Base-by-base conservation (phyloP, 2,329 filamentous ascomycete species). In the Aureobasidium leucospermi region DNA sequence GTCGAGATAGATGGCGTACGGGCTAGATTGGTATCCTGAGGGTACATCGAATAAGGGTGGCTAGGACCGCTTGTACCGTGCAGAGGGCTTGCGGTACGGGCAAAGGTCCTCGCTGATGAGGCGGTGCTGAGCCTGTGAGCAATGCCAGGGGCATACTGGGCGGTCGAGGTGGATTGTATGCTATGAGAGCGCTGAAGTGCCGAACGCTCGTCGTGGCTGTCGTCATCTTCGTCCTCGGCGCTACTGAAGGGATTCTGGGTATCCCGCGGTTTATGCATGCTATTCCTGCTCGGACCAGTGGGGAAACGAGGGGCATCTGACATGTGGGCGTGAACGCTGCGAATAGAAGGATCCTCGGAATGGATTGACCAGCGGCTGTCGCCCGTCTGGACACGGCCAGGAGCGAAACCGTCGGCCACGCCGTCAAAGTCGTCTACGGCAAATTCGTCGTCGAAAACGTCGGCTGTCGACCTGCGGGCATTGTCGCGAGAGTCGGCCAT, bases 21-120 rank as follows among this genome's bases (percentile, higher is more conserved):
- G 67, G 65, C 75, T 69, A 75, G 68, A 39, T 66, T 73, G 58
- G 87, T 81, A 59, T 85, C 82, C 69, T 96, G 90, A 6, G 87
- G 84, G 71, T 95, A 95, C 84, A 93, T 87, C 65, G 83, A 84
- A 70, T 95, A 96, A 0, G 90, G 89, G 72, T 94, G 88, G 57
- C 89, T 94, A 16, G 90, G 90, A 2, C 85, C 87, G 3, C 82
- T 84, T 1, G 85, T 82, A 6, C 85, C 87, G 57, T 82, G 81
- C 64, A 90, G 89, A 11, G 87, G 87, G 60, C 83, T 86, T 60
- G 89, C 80, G 3, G 78, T 73, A 36, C 71, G 70, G 15, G 69
- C 69, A 55, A 67, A 71, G 15, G 69, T 59, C 23, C 59, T 36
- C 6, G 76, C 78, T 3, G 71, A 76, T 3, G 74, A 67, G 9